These are phyloP conservation scores for Coniosporium apollinis DNA, from an alignment of 495 filamentous ascomycete genomes.

Conservation along the genomic window DNA sequence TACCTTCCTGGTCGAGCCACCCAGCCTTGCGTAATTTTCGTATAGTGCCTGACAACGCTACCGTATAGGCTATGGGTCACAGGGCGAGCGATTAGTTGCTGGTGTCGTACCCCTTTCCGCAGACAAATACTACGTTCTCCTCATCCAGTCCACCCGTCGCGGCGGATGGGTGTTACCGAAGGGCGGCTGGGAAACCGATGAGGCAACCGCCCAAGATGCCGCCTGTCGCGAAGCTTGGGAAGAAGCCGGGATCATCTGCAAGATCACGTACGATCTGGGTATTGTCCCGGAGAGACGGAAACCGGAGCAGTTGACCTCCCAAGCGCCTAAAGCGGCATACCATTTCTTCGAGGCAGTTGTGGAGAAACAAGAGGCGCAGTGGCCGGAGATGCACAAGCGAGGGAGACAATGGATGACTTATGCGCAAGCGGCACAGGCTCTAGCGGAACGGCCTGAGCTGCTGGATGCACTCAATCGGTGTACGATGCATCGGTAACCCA, in stretches of 20 bases:
- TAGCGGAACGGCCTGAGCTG: constrained; percentile 71
- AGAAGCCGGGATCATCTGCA: constrained; percentile 81
- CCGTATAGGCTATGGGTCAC: constrained; percentile 64
- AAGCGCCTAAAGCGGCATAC: constrained; percentile 61
- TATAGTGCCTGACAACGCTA: no score
- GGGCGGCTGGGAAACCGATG: constrained; percentile 93
- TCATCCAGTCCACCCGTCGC: constrained; percentile 82
- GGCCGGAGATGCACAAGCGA: constrained; percentile 91
- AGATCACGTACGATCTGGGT: constrained; percentile 66
- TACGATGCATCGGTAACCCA: constrained; percentile 35
- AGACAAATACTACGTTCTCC: constrained; percentile 65
- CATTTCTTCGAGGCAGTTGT: constrained; percentile 82
- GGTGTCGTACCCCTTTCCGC: constrained; percentile 73
- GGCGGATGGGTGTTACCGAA: constrained; percentile 93
- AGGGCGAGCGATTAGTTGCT: constrained; percentile 88
- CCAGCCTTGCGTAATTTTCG: no score
- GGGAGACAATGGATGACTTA: constrained; percentile 79
- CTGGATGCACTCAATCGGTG: constrained; percentile 72
- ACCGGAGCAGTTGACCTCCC: constrained; percentile 38
- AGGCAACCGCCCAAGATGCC: constrained; percentile 49
- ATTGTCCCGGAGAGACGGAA: constrained; percentile 63
- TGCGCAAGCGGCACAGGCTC: constrained; percentile 55
- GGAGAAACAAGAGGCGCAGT: constrained; percentile 61
- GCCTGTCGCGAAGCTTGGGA: constrained; percentile 88
- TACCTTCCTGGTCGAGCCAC: background rate